phyloP scores from a whole-genome alignment of 139 green algal species.

The Diplosphaera chodatii region DNA sequence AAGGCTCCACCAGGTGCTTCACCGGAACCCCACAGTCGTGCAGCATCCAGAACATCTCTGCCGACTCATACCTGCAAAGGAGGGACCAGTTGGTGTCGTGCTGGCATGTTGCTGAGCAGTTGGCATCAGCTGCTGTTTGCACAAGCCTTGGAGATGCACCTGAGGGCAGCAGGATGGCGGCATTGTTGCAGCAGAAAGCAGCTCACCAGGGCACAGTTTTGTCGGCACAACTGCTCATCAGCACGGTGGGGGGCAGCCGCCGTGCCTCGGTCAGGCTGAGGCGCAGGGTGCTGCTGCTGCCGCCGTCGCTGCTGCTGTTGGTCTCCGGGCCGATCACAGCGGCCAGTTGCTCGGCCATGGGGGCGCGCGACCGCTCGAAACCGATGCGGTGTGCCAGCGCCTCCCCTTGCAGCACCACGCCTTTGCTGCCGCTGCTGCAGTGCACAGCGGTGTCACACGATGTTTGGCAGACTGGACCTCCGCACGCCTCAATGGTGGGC shows the following conservation, averaged over 20 bases:
- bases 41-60: constrained; percentile 46
- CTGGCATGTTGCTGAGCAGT: too few relatives aligned
- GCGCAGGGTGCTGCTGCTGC: neutral
- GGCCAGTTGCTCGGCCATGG: neutral
- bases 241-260: constrained; percentile 40
- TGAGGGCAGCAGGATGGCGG: too few relatives aligned
- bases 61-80: constrained; percentile 39
- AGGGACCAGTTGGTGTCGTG: too few relatives aligned
- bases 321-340: neutral
- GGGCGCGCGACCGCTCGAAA: constrained; percentile 3
- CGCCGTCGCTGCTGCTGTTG: neutral
- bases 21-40: constrained; percentile 35
- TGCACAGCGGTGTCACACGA: too few relatives aligned
- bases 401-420: constrained; percentile 37
- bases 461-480: too few relatives aligned
- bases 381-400: constrained; percentile 39
- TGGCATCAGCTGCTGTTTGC: too few relatives aligned
- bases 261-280: constrained; percentile 18
- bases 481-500: too few relatives aligned
- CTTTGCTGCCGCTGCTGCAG: too few relatives aligned
- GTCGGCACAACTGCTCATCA: constrained; percentile 46
- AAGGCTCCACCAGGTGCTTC: constrained; percentile 58
- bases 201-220: constrained; percentile 52
- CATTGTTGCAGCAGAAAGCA: too few relatives aligned
- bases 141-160: too few relatives aligned